Conservation (phyloP, 2,329 filamentous ascomycete genomes). For the Penicillium thymicola region DNA sequence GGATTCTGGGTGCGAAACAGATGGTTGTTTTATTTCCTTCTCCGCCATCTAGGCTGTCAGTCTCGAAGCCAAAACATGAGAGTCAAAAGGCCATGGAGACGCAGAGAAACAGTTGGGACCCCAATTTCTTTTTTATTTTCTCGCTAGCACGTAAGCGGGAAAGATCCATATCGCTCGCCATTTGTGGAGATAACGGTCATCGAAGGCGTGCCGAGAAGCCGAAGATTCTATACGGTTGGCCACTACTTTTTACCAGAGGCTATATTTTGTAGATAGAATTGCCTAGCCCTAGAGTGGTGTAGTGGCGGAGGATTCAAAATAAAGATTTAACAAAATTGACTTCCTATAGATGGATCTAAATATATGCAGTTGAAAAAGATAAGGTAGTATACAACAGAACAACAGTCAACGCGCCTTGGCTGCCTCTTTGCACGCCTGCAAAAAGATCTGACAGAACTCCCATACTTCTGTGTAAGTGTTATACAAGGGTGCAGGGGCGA, state of each 20-base stretch:
- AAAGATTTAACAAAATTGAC: not conserved
- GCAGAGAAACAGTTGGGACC: not conserved
- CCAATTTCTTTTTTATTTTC: not conserved
- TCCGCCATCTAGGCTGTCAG: not conserved
- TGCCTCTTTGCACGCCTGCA: constrained; percentile 46
- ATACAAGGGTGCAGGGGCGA: constrained; percentile 81
- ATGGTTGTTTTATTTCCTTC: constrained; percentile 2
- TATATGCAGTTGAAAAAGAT: not conserved
- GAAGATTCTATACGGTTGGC: constrained; percentile 7
- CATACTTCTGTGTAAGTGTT: constrained; percentile 74
- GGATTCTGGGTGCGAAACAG: constrained; percentile 5
- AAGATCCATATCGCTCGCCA: constrained; percentile 3
- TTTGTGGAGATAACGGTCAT: constrained; percentile 9
- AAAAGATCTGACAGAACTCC: constrained; percentile 56
- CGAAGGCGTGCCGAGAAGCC: constrained; percentile 19
- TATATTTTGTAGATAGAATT: not conserved
- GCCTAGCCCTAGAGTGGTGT: not conserved
- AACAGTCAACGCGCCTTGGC: constrained; percentile 13
- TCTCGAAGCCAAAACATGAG: not conserved
- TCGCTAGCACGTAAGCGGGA: constrained; percentile 4
- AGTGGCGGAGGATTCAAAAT: not conserved
- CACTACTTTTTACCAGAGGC: not conserved
- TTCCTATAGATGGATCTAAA: not conserved
- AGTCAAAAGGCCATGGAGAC: not conserved
- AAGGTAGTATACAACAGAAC: not conserved